These are phyloP conservation scores for Trypethelium eluteriae DNA, from an alignment of 495 filamentous ascomycete genomes.

Conservation along the genomic window DNA sequence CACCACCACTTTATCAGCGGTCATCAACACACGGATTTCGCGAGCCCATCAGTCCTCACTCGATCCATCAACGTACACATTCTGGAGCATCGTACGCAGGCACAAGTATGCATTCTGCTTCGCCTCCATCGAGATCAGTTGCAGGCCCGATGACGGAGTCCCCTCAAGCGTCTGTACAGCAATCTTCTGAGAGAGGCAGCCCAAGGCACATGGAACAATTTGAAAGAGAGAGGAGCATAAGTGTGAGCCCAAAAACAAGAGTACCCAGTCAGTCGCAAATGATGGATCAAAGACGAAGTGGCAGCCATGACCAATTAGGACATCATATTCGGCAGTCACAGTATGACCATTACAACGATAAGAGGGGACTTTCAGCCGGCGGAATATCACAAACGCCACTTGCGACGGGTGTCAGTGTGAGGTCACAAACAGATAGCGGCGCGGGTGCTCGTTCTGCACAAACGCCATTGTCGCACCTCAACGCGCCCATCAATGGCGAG, in stretches of 20 bases:
- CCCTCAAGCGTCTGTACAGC: conserved; percentile 15
- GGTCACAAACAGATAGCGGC: not conserved
- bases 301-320: conserved; percentile 16
- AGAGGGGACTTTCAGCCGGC: not conserved
- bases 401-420: not conserved
- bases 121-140: conserved; percentile 13
- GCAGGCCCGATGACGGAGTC: conserved; percentile 22
- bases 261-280: conserved; percentile 40
- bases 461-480: conserved; percentile 1
- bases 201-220: conserved; percentile 19
- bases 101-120: conserved; percentile 5
- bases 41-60: conserved; percentile 30
- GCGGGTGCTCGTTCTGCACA: not conserved
- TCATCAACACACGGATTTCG: conserved; percentile 47
- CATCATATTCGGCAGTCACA: not conserved
- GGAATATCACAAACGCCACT: not conserved
- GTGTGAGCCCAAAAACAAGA: conserved; percentile 58
- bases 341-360: not conserved
- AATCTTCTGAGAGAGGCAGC: conserved; percentile 16
- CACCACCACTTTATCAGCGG: conserved; percentile 38
- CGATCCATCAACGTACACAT: conserved; percentile 20
- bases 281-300: conserved; percentile 39
- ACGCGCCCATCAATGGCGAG: not conserved
- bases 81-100: conserved; percentile 18
- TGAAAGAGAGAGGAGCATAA: conserved; percentile 50